These are phyloP conservation scores for Scenedesmus sp. DNA, from an alignment of 163 green algal species.

Conservation along the genomic window DNA sequence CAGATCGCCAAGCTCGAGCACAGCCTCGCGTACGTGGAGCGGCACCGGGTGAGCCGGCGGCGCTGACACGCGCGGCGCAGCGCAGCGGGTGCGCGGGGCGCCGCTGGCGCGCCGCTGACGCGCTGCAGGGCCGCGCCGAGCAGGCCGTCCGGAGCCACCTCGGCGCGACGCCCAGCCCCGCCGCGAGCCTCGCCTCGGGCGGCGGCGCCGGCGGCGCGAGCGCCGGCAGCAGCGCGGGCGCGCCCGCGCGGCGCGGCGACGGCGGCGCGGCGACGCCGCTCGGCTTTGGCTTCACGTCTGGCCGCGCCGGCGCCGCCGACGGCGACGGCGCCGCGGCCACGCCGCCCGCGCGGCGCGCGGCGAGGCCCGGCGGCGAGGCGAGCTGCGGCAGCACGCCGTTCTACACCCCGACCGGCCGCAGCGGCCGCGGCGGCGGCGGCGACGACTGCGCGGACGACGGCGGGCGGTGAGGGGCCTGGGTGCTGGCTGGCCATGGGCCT, in stretches of 20 bases:
- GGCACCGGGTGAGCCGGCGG: slow-evolving; percentile 27
- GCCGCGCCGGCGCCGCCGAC: background rate
- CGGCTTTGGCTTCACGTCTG: background rate
- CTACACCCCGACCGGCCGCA: background rate
- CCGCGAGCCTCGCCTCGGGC: slow-evolving; percentile 3
- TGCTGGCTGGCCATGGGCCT: too few relatives aligned
- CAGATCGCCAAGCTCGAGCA: slow-evolving; percentile 42
- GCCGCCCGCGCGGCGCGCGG: background rate
- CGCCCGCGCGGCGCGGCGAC: background rate
- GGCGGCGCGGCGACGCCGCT: background rate
- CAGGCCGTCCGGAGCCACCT: slow-evolving; percentile 31
- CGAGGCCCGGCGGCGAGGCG: background rate
- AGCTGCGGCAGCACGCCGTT: slow-evolving; percentile 10
- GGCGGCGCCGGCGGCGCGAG: background rate
- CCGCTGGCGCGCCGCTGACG: slow-evolving; percentile 12
- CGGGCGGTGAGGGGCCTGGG: too few relatives aligned
- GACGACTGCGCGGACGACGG: too few relatives aligned
- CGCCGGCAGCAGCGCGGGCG: background rate
- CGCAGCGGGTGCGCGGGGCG: too few relatives aligned
- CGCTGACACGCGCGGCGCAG: too few relatives aligned
- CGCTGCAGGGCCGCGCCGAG: slow-evolving; percentile 35
- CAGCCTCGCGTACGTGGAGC: slow-evolving; percentile 33
- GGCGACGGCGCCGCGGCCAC: background rate
- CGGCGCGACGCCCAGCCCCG: background rate
- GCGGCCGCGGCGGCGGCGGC: background rate